Conservation (phyloP, 495 filamentous ascomycete genomes). For the Aspergillus saccharolyticus region DNA sequence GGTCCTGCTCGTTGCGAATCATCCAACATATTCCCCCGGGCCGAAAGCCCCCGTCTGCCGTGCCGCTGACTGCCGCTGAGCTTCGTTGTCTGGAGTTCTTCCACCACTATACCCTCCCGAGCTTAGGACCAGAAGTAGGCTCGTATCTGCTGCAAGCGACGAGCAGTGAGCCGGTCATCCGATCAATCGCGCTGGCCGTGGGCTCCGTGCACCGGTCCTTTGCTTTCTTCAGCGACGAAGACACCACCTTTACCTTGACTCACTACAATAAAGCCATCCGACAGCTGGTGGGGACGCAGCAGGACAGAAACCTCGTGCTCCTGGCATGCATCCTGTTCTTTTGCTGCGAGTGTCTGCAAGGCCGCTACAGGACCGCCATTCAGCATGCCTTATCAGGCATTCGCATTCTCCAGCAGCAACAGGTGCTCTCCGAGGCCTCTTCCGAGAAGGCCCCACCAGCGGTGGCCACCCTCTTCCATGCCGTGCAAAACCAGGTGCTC, state of each 20-base stretch:
- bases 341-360: constrained; percentile 1
- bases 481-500: background rate
- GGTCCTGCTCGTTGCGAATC: background rate
- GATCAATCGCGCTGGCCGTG: background rate
- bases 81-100: background rate
- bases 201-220: background rate
- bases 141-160: background rate
- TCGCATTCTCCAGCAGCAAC: background rate
- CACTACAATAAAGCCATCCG: constrained; percentile 5
- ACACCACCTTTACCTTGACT: background rate
- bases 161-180: background rate
- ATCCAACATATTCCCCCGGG: background rate
- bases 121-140: background rate
- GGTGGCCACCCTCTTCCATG: background rate
- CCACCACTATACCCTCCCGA: background rate
- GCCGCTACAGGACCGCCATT: background rate
- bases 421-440: background rate
- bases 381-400: constrained; percentile 1
- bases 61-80: background rate
- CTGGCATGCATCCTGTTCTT: constrained; percentile 1
- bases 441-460: background rate
- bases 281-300: background rate
- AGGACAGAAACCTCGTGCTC: background rate
- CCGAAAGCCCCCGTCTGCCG: background rate
- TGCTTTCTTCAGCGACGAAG: background rate